phyloP scores from a whole-genome alignment of 257 asterid species.

The Fraxinus pennsylvanica region DNA sequence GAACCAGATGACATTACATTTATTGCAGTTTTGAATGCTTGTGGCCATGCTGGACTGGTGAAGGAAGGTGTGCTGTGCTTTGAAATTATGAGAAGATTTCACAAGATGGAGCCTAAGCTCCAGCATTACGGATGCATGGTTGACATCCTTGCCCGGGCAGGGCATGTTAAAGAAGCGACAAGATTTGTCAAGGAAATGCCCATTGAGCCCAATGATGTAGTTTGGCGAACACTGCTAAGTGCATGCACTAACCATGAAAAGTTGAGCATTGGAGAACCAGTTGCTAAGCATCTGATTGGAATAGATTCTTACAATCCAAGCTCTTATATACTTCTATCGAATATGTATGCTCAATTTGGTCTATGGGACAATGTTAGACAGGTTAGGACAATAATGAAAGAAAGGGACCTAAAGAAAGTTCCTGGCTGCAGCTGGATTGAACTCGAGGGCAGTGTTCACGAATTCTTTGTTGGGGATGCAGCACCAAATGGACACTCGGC shows the following conservation, averaged over 20 bases:
- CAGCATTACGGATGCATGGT: conserved; percentile 88
- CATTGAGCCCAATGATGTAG: conserved; percentile 64
- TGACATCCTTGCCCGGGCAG: conserved; percentile 76
- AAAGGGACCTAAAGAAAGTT: conserved; percentile 55
- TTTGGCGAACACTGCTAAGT: conserved; percentile 65
- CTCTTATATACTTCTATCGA: conserved; percentile 70
- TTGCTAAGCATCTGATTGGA: conserved; percentile 52
- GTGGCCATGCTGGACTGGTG: conserved; percentile 81
- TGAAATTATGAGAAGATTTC: conserved; percentile 68
- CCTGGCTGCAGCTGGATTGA: conserved; percentile 88
- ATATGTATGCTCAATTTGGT: conserved; percentile 70
- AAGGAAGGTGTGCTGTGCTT: conserved; percentile 83
- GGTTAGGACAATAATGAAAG: conserved; percentile 61
- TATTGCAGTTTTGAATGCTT: conserved; percentile 68
- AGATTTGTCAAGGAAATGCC: conserved; percentile 72
- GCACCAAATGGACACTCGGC: conserved; percentile 27
- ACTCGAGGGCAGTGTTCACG: conserved; percentile 72
- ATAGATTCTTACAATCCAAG: conserved; percentile 52
- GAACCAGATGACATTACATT: conserved; percentile 77
- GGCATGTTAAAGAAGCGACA: conserved; percentile 62
- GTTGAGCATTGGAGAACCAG: conserved; percentile 52
- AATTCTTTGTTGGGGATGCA: conserved; percentile 70
- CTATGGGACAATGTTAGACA: conserved; percentile 66
- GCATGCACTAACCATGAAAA: conserved; percentile 64
- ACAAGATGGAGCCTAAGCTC: conserved; percentile 58